Evolutionary conservation across 2,329 filamentous ascomycete species (phyloP), one percentile per base, ranked within the genome.

Genomic region (Chalaropsis ovoidea): DNA sequence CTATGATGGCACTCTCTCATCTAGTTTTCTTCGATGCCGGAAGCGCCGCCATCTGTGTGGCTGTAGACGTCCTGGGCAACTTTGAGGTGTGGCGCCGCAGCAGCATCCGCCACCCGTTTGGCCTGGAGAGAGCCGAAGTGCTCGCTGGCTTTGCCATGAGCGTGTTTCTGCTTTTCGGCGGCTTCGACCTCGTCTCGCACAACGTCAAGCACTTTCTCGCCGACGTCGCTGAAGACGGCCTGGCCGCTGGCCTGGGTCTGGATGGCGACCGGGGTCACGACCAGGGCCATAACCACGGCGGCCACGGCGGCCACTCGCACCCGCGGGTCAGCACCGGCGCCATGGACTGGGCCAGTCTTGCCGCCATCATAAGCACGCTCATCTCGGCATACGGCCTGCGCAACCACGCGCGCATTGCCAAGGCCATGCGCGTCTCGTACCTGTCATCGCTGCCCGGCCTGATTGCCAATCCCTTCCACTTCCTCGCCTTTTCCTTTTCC

Each of bases 51-150:
- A 84, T 97, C 4, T 97, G 93, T 74, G 91, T 96, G 2, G 86
- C 85, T 13, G 93, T 97, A 60, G 94, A 99, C 72, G 89, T 97
- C 1, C 83, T 96, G 61, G 86, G 89, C 63, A 99, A 99, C 74
- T 99, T 99, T 71, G 94, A 99, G 74, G 92, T 97, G 49, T 99
- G 94, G 94, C 90, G 90, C 69, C 84, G 93, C 60, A 93, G 89
- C 70, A 95, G 87, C 70, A 88, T 99, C 70, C 86, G 92, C 27
- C 91, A 99, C 75, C 94, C 94, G 0, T 99, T 99, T 73, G 92
- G 87, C 2, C 82, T 99, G 27, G 90, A 96, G 76, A 85, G 94
- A 64, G 89, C 89, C 67, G 94, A 99, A 75, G 93, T 99, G 4
- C 83, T 99, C 17, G 91, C 92, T 43, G 94, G 94, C 19, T 96